Evolutionary conservation across 176 grass and related monocot species (phyloP).

Genomic region (Elaeis guineensis): DNA sequence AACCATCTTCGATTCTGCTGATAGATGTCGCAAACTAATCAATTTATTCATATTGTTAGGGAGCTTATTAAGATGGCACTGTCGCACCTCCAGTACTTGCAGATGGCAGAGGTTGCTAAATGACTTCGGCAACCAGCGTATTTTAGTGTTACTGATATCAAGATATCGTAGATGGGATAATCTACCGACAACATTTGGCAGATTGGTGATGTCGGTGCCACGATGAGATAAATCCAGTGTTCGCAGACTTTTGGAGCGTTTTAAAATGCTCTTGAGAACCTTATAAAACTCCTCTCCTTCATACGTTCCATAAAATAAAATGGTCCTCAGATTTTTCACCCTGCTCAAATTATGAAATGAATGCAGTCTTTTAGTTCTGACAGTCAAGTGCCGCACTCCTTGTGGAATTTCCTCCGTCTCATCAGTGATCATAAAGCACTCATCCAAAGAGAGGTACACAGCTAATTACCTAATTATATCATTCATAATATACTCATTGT

Average conservation of each 20-base stretch:
- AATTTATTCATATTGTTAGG: slow-evolving; percentile 21
- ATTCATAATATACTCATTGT: slow-evolving; percentile 9
- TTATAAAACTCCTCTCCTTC: neutral
- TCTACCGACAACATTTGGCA: neutral
- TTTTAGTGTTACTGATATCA: slow-evolving; percentile 16
- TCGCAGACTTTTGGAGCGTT: neutral
- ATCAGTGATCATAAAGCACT: slow-evolving; percentile 4
- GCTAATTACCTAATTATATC: slow-evolving; percentile 9
- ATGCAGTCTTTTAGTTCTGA: neutral
- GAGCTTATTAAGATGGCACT: neutral
- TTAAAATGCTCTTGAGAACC: neutral
- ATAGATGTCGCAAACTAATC: slow-evolving; percentile 28
- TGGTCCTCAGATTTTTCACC: neutral
- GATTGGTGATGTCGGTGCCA: neutral
- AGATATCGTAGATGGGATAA: slow-evolving; percentile 17
- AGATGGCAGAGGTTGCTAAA: slow-evolving; percentile 25
- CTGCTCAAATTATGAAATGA: neutral
- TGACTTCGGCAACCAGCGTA: slow-evolving; percentile 3
- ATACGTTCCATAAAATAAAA: slow-evolving; percentile 1
- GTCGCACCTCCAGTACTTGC: slow-evolving; percentile 27
- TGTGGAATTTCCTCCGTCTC: neutral
- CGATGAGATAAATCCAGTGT: slow-evolving; percentile 21
- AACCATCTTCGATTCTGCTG: slow-evolving; percentile 12
- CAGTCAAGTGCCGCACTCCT: neutral
- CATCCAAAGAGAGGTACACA: slow-evolving; percentile 4